Evolutionary conservation across 2,329 filamentous ascomycete species (phyloP), one percentile per base, ranked within the genome.

Genomic region (Ilyonectria sp.): DNA sequence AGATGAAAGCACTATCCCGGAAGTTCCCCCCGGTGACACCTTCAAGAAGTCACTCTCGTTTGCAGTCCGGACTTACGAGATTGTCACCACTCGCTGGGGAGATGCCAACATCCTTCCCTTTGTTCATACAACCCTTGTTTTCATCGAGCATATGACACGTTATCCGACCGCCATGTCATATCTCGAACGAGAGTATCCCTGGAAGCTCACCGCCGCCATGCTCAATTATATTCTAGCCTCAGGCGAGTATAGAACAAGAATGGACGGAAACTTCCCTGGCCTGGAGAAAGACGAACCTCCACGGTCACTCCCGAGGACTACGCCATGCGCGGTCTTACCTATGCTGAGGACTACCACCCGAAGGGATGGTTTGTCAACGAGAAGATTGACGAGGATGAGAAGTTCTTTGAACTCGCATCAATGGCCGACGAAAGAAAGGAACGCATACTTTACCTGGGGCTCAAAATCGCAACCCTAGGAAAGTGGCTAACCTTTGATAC

Each of bases 221-320:
- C 75, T 86, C 2, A 86, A 86, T 67, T 75, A 76, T 2, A 55
- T 80, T 0, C 67, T 79, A 21, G 66, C 74, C 4, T 74, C 72
- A 0, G 73, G 71, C 35, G 73, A 76, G 10, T 78, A 72, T 17
- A 61, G 78, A 2, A 74, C 75, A 3, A 75, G 82, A 26, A 79
- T 89, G 66, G 79, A 81, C 37, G 80, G 74, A 1, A 74, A 79
- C 0, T 90, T 92, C 63, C 87, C 88, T 0, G 75, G 79, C 1
- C 81, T 82, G 2, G 82, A 82, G 2, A 82, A 81, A 43, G 78
- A 83, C 33, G 79, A 79, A 1, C 77, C 83, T 0, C 83, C 83
- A 1, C 82, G 85, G 1, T 91, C 92, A 0, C 77, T 94, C 90
- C 91, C 0, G 92, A 94, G 54, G 92, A 94, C 67, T 93, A 89